Base-by-base conservation (phyloP, 2,329 filamentous ascomycete species). In the Paecilomyces niveus region DNA sequence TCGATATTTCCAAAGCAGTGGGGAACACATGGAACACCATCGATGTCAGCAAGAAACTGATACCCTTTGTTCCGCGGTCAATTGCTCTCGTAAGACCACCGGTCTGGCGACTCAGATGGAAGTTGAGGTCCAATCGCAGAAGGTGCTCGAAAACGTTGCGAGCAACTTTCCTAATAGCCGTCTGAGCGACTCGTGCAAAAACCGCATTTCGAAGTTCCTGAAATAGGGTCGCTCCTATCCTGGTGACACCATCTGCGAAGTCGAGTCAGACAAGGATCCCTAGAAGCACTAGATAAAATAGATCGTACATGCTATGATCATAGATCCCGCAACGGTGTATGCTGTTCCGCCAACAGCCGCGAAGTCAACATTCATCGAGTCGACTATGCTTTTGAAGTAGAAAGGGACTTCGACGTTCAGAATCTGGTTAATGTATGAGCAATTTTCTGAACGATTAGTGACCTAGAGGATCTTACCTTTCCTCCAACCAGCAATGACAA, bases 21-120 rank as follows among this genome's bases (percentile, higher is more conserved):
- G 94, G 94, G 15, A 97, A 83, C 58, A 99, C 88, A 72, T 99
- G 94, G 68, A 99, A 97, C 31, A 99, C 91, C 93, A 99, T 99
- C 66, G 92, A 97, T 0, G 92, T 96, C 63, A 99, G 81, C 64
- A 99, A 75, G 74, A 97, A 99, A 80, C 91, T 97, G 72, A 99
- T 99, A 62, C 94, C 95, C 76, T 99, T 99, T 21, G 94, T 99
- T 70, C 94, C 94, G 62, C 95, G 86, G 71, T 99, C 95, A 62
- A 99, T 94, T 24, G 95, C 94, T 64, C 94, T 83, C 1, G 93
- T 97, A 63, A 99, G 77, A 1, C 94, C 94, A 62, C 94, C 94
- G 0, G 94, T 99, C 78, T 99, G 94, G 67, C 95, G 90, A 21
- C 89, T 88, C 9, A 99, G 83, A 72, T 99, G 94, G 75, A 99